phyloP scores from a whole-genome alignment of 768 basidiomycete genomes.

The Suillus bovinus region DNA sequence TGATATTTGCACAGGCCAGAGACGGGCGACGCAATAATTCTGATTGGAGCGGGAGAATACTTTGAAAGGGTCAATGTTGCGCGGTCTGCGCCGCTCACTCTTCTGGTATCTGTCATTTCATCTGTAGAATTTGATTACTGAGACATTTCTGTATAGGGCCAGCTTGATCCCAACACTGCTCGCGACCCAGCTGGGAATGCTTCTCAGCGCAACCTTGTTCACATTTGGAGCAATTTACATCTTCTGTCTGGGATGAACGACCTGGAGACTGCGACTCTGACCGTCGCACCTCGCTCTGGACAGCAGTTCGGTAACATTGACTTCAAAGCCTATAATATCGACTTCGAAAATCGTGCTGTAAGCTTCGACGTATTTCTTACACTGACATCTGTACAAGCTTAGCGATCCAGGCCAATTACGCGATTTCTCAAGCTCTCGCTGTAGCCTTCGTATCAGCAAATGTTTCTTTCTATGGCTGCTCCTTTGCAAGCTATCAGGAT shows the following conservation, averaged over 20 bases:
- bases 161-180: slow-evolving; percentile 37
- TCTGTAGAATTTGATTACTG: not conserved
- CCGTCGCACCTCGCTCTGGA: slow-evolving; percentile 47
- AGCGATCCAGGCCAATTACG: slow-evolving; percentile 44
- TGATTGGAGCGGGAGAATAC: slow-evolving; percentile 33
- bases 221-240: slow-evolving; percentile 50
- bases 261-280: slow-evolving; percentile 55
- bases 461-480: slow-evolving; percentile 63
- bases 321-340: slow-evolving; percentile 64
- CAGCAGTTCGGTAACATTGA: slow-evolving; percentile 55
- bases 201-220: slow-evolving; percentile 46
- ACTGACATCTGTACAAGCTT: not conserved
- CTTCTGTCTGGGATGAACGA: slow-evolving; percentile 53
- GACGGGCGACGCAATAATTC: slow-evolving; percentile 27
- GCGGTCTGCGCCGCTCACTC: slow-evolving; percentile 29
- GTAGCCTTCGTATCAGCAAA: slow-evolving; percentile 65
- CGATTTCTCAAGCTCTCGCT: slow-evolving; percentile 63
- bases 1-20: slow-evolving; percentile 35
- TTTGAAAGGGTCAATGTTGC: slow-evolving; percentile 35
- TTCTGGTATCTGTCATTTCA: slow-evolving; percentile 23
- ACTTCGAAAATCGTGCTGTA: slow-evolving; percentile 63
- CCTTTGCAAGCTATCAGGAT: slow-evolving; percentile 62
- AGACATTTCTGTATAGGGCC: slow-evolving; percentile 36
- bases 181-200: slow-evolving; percentile 42
- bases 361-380: slow-evolving; percentile 16